phyloP scores from a whole-genome alignment of 768 basidiomycete species.

The Tephrocybe sp. region DNA sequence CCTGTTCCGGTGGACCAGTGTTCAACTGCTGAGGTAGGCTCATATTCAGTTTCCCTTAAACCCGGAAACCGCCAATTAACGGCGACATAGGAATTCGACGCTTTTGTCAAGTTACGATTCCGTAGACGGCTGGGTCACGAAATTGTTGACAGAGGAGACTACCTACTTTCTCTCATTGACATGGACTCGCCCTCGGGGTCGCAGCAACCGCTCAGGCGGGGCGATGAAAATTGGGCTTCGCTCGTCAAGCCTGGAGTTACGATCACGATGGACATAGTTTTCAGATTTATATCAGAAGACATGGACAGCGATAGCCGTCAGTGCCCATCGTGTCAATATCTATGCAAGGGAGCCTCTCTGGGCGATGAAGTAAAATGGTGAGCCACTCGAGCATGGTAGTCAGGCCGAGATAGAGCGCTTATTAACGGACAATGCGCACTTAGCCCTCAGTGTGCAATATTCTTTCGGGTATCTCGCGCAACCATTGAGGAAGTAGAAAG shows the following conservation, averaged over 20 bases:
- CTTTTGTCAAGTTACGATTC: background rate
- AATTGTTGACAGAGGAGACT: background rate
- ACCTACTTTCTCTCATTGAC: background rate
- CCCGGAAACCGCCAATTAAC: background rate
- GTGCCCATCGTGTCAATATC: background rate
- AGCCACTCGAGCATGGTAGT: no score
- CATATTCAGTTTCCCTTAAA: background rate
- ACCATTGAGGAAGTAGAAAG: background rate
- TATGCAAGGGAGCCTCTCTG: background rate
- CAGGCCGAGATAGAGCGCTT: background rate
- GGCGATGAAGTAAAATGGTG: background rate
- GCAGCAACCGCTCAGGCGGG: background rate
- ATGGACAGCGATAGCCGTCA: background rate
- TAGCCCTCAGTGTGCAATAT: background rate
- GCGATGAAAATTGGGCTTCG: background rate
- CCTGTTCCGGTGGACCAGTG: background rate
- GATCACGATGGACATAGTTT: background rate
- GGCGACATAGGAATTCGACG: background rate
- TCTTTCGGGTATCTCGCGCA: background rate
- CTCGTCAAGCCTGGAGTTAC: background rate
- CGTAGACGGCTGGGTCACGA: background rate
- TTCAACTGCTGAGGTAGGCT: background rate
- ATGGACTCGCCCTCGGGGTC: background rate
- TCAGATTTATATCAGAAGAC: background rate
- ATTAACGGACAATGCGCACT: background rate